Conservation (phyloP, 768 basidiomycete species). For the Rhodosporidiobolus sp. region DNA sequence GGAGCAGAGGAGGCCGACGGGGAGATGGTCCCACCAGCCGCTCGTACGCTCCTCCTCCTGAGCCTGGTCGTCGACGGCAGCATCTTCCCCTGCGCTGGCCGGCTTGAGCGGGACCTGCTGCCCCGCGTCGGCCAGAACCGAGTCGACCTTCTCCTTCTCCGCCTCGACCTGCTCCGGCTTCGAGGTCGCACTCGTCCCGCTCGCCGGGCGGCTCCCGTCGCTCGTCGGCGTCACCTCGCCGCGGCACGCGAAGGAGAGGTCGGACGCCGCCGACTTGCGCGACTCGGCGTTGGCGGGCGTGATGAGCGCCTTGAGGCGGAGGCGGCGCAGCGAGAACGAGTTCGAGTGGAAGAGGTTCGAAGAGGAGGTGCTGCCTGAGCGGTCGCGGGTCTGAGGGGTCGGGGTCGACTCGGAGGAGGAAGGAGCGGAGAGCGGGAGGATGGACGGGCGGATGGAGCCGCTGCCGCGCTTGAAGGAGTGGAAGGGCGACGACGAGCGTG, state of each 20-base stretch:
- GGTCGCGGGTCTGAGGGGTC: neutral
- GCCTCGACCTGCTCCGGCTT: neutral
- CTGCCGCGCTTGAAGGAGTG: too few species aligned
- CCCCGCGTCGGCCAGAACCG: neutral
- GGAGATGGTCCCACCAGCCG: conserved; percentile 11
- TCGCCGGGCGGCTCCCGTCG: neutral
- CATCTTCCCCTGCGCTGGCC: too few species aligned
- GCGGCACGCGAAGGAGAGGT: conserved; percentile 31
- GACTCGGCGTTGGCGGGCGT: neutral
- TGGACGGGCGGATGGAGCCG: neutral
- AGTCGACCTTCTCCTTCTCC: neutral
- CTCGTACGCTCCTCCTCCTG: neutral
- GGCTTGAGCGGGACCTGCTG: neutral
- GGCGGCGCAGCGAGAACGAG: neutral
- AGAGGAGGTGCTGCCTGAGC: neutral
- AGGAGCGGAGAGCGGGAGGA: neutral
- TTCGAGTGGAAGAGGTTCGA: neutral
- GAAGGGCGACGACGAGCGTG: neutral
- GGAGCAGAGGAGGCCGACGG: neutral
- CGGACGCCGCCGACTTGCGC: conserved; percentile 1
- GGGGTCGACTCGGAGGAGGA: neutral
- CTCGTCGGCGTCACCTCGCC: neutral
- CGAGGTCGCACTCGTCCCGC: neutral
- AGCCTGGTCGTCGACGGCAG: too few species aligned
- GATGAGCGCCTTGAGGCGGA: neutral